Evolutionary conservation across 108 stramenopile genomes (phyloP), one percentile per base, ranked within the genome.

Genomic region (Asterionellopsis glacialis): DNA sequence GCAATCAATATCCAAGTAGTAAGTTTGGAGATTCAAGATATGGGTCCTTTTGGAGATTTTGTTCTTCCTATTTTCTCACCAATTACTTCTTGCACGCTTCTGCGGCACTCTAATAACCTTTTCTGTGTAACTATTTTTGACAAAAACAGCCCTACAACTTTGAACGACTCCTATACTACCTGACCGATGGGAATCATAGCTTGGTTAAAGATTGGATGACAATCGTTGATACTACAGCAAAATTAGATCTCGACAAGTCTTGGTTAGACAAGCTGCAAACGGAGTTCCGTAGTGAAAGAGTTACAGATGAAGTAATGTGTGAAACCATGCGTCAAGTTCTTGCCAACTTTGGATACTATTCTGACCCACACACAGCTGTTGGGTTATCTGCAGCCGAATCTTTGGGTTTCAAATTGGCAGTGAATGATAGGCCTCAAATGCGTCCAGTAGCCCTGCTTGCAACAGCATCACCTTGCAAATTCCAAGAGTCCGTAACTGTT

Each of bases 1-100:
- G 94, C 94, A n/a, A 90, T 95, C 60, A 95, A 95, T 69, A 85
- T 92, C 56, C 87, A 93, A 74, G 65, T 88, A 19, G 79, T 76
- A 42, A 64, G 79, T 76, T 40, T 51, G 57, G 16, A 41, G 44
- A 11, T 39, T 45, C 33, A 7, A 7, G 2, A 33, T 33, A 2
- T 5, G 1, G 9, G 9, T 21, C 9, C 9, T 9, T 2, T 48
- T 16, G 1, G 47, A 7, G 16, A 2, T 4, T 7, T 21, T 19
- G 5, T 21, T 48, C 19, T 48, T 19, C 47, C 6, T 48, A 7
- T 9, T 2, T 5, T 48, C 21, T 48, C 47, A 19, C 2, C 16
- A 48, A 7, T 5, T 21, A 26, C 33, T 22, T 1, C 9, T 51
- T 41, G 39, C 5, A 49, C 33, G 33, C 33, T 7, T 33, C 5